Conservation (phyloP, 2,329 filamentous ascomycete species). For the Trichothecium sympodiale region DNA sequence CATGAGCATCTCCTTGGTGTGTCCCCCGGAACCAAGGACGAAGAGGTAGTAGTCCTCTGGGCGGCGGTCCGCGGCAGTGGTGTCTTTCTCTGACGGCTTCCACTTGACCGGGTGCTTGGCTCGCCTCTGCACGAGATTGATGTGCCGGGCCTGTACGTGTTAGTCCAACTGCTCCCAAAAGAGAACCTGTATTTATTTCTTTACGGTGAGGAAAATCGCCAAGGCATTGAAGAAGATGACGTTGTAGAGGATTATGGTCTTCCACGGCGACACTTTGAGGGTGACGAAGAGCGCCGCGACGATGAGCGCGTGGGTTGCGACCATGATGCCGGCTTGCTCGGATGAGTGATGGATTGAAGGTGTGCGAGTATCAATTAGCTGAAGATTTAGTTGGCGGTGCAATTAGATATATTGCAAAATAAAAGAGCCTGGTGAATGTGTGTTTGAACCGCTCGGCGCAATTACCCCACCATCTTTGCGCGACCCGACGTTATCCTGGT, state of each 20-base stretch:
- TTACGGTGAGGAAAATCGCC: constrained; percentile 19
- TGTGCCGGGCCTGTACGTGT: constrained; percentile 19
- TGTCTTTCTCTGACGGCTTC: neutral
- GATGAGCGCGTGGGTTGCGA: neutral
- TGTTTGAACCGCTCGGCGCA: no score
- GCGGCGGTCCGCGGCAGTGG: constrained; percentile 1
- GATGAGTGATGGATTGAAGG: no score
- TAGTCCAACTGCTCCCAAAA: no score
- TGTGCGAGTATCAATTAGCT: no score
- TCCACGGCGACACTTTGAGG: neutral
- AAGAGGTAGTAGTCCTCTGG: constrained; percentile 51
- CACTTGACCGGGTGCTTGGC: constrained; percentile 3
- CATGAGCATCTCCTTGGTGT: constrained; percentile 88
- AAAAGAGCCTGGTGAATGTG: no score
- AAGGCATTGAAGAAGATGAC: constrained; percentile 11
- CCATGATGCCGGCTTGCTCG: no score
- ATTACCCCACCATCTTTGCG: no score
- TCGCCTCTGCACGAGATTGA: constrained; percentile 14
- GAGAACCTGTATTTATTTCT: no score
- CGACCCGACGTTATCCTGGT: no score
- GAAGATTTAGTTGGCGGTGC: no score
- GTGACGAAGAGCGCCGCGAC: neutral
- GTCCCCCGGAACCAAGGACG: constrained; percentile 84
- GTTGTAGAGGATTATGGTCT: neutral
- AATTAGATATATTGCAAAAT: no score